Evolutionary conservation across 345 rosid genomes (phyloP).

Genomic region (Lepidium didymum): DNA sequence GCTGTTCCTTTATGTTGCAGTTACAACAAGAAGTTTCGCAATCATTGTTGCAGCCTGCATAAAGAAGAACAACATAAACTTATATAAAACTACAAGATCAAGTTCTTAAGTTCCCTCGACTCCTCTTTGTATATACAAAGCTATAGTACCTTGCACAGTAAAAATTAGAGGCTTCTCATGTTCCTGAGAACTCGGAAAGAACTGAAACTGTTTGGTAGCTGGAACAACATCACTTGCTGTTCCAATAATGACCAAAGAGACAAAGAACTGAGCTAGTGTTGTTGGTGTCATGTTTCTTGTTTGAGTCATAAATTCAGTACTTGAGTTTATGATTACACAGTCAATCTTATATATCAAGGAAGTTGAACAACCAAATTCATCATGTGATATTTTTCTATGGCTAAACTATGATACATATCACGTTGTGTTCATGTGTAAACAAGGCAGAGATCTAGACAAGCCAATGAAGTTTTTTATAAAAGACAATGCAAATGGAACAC

Average conservation of each 20-base stretch:
- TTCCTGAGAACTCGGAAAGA: neutral
- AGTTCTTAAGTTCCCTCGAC: neutral
- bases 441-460: neutral
- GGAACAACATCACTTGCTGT: neutral
- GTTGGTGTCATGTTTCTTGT: slow-evolving; percentile 10
- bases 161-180: neutral
- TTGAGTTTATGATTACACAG: slow-evolving; percentile 5
- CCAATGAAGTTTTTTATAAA: neutral
- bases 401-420: neutral
- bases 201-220: neutral
- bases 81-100: neutral
- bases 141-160: slow-evolving; percentile 13
- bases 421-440: neutral
- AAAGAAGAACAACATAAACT: neutral
- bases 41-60: slow-evolving; percentile 67
- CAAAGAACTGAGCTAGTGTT: slow-evolving; percentile 1
- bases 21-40: slow-evolving; percentile 73
- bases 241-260: slow-evolving; percentile 8
- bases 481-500: slow-evolving; percentile 15
- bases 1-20: slow-evolving; percentile 57
- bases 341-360: neutral
- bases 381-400: neutral
- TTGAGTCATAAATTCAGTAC: neutral
- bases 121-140: neutral
- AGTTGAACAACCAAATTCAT: neutral